Conservation (phyloP, 1,284 basidiomycete species). For the Naganishia sp. region DNA sequence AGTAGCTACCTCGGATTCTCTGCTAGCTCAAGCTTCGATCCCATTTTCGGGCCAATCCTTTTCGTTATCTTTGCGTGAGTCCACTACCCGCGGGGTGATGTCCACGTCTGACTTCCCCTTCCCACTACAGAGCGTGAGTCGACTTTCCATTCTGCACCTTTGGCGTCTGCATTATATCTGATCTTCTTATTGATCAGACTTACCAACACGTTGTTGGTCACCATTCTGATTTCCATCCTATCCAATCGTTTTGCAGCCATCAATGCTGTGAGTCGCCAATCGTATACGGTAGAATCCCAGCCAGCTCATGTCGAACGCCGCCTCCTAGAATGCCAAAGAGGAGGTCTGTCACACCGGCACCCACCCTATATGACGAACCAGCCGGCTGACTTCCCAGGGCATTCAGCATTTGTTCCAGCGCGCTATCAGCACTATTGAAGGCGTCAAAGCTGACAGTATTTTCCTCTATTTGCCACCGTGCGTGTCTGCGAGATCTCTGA, state of each 20-base stretch:
- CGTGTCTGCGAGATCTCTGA: conserved; percentile 54
- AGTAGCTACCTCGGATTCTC: conserved; percentile 41
- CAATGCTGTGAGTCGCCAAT: conserved; percentile 62
- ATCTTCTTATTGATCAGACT: conserved; percentile 37
- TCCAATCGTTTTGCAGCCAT: conserved; percentile 82
- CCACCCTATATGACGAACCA: conserved; percentile 4
- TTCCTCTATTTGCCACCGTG: conserved; percentile 88
- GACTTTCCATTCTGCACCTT: background rate
- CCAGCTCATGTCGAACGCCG: conserved; percentile 16
- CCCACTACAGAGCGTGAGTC: background rate
- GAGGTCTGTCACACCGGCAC: conserved; percentile 59
- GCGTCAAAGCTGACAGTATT: conserved; percentile 83
- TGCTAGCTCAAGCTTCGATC: conserved; percentile 74
- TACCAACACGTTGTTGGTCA: conserved; percentile 52
- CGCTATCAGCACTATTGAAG: conserved; percentile 82
- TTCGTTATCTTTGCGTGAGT: conserved; percentile 73
- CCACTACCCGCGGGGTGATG: background rate
- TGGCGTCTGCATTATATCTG: conserved; percentile 10
- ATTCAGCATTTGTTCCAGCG: conserved; percentile 79
- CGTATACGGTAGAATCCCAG: conserved; percentile 25
- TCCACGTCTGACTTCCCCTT: background rate
- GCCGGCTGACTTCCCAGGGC: background rate
- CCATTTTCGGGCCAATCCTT: conserved; percentile 71
- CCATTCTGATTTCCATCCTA: conserved; percentile 80
- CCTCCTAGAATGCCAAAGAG: conserved; percentile 69